A percentile compares a stretch with the other conserved stretches of the same genome.
phyloP scores from a whole-genome alignment of 225 moss, liverwort and hornwort genomes.

The Thuidium tamariscinum region DNA sequence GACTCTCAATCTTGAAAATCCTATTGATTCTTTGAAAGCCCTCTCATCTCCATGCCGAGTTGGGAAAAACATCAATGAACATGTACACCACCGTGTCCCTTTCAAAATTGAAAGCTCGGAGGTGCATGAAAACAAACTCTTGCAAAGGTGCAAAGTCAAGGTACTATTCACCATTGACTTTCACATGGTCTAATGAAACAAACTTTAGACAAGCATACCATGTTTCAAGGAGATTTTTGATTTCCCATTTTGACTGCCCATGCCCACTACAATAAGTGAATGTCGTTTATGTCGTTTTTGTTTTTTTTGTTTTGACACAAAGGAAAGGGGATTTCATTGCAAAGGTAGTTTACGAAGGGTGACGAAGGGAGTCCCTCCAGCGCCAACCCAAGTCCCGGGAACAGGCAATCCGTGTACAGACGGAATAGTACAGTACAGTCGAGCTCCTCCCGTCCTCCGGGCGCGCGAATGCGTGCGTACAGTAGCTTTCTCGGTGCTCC shows the following conservation, averaged over 20 bases:
- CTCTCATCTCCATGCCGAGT: rapidly evolving
- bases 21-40: neutral
- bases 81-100: no score
- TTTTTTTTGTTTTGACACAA: no score
- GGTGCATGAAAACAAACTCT: no score
- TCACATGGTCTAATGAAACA: neutral
- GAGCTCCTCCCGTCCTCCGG: neutral
- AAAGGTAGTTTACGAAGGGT: neutral
- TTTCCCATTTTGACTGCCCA: neutral
- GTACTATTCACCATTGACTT: neutral
- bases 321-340: no score
- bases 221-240: no score
- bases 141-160: no score
- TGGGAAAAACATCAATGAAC: no score
- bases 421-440: no score
- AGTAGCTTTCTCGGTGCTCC: neutral
- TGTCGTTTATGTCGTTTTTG: no score
- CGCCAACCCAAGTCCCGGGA: neutral
- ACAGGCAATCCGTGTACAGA: neutral
- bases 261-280: neutral
- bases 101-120: no score
- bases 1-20: neutral
- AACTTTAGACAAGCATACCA: neutral
- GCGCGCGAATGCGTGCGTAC: neutral
- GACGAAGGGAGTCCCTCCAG: neutral